Evolutionary conservation across 257 asterid genomes (phyloP).

Genomic region (Apocynum venetum): DNA sequence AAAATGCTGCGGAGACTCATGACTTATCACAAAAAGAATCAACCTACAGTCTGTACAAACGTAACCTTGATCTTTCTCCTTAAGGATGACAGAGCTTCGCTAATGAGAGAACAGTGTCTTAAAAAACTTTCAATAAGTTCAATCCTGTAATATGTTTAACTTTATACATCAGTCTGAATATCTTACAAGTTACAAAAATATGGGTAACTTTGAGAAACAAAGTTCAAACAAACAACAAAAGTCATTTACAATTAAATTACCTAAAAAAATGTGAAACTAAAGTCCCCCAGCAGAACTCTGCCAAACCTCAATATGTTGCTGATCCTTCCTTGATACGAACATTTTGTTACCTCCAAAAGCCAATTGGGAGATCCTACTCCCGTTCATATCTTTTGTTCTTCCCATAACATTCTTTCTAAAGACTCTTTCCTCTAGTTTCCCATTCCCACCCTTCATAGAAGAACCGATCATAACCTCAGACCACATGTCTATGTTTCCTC

Average conservation of each 20-base stretch:
- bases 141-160: not conserved
- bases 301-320: conserved; percentile 78
- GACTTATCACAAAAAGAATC: conserved; percentile 28
- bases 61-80: not conserved
- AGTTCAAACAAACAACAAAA: not conserved
- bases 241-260: conserved; percentile 11
- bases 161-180: not conserved
- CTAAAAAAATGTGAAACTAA: conserved; percentile 15
- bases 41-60: not conserved
- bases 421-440: conserved; percentile 34
- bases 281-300: conserved; percentile 44
- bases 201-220: not conserved
- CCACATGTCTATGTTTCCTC: conserved; percentile 78
- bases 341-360: conserved; percentile 81
- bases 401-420: conserved; percentile 81
- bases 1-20: not conserved
- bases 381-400: conserved; percentile 58
- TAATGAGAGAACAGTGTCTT: not conserved
- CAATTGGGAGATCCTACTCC: conserved; percentile 48
- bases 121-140: not conserved
- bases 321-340: conserved; percentile 74
- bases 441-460: conserved; percentile 12
- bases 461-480: conserved; percentile 58
- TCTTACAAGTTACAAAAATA: not conserved
- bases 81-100: not conserved